A percentile compares a stretch with the other conserved stretches of the same genome.
Conservation (phyloP, 148 eudicot species). For the Linanthus parryae region DNA sequence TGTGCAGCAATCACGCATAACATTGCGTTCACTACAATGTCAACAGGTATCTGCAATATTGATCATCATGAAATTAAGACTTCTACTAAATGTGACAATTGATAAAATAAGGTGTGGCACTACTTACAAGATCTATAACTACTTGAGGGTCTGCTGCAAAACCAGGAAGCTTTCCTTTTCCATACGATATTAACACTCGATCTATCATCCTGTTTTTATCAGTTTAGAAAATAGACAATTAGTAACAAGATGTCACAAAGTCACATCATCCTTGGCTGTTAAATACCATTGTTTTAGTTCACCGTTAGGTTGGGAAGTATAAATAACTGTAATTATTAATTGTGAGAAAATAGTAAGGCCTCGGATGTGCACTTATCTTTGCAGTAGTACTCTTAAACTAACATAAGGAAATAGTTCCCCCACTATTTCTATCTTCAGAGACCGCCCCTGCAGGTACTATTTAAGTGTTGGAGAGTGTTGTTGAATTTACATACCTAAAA, state of each 20-base stretch:
- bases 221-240: not conserved
- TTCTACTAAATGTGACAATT: not conserved
- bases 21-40: constrained; percentile 61
- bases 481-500: constrained; percentile 25
- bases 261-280: no score
- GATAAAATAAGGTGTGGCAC: not conserved
- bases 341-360: not conserved
- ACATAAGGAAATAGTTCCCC: no score
- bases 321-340: not conserved
- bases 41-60: constrained; percentile 52
- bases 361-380: not conserved
- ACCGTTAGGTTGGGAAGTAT: not conserved
- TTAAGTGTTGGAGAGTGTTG: no score
- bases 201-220: constrained; percentile 34
- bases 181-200: constrained; percentile 47
- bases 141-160: constrained; percentile 47
- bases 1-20: constrained; percentile 66
- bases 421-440: no score
- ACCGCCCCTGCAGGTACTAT: no score
- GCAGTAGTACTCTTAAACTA: no score
- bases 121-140: constrained; percentile 62
- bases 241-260: no score
- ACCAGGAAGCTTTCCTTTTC: constrained; percentile 56
- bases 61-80: not conserved
- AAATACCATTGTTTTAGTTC: not conserved